These are phyloP conservation scores for Paradendryphiella salina DNA, from an alignment of 2,329 filamentous ascomycete genomes.

Conservation along the genomic window DNA sequence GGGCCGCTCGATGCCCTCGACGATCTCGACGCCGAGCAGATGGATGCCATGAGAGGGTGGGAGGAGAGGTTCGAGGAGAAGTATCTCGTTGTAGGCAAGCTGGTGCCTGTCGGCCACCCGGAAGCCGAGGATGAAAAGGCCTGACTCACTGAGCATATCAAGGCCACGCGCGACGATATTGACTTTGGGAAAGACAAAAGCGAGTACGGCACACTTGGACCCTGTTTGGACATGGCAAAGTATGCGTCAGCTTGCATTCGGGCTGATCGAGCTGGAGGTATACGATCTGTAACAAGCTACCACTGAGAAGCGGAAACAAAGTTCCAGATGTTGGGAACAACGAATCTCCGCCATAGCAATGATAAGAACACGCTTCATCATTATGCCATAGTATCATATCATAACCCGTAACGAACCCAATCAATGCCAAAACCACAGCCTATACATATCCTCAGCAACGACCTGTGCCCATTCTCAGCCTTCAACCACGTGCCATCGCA, in stretches of 20 bases:
- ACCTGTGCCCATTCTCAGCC: background rate
- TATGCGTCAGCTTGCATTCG: background rate
- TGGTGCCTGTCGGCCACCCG: slow-evolving; percentile 68
- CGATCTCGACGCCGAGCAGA: slow-evolving; percentile 72
- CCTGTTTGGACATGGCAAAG: background rate
- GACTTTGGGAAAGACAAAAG: too few species aligned
- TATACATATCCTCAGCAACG: background rate
- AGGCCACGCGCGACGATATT: background rate
- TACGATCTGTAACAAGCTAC: background rate
- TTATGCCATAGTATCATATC: too few species aligned
- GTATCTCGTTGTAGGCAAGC: slow-evolving; percentile 88
- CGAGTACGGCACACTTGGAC: background rate
- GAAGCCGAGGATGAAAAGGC: slow-evolving; percentile 49
- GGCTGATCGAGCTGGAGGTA: background rate
- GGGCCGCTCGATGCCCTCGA: slow-evolving; percentile 77
- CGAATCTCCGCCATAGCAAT: too few species aligned
- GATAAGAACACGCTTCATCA: background rate
- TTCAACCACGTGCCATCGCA: background rate
- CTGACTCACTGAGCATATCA: background rate
- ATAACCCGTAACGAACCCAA: too few species aligned
- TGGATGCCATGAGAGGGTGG: slow-evolving; percentile 86
- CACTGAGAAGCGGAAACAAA: background rate
- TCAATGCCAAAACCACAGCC: background rate
- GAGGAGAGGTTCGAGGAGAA: slow-evolving; percentile 92
- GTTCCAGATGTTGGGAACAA: background rate